phyloP scores from a whole-genome alignment of 441 rosid genomes.

The Dalechampia spathulata region DNA sequence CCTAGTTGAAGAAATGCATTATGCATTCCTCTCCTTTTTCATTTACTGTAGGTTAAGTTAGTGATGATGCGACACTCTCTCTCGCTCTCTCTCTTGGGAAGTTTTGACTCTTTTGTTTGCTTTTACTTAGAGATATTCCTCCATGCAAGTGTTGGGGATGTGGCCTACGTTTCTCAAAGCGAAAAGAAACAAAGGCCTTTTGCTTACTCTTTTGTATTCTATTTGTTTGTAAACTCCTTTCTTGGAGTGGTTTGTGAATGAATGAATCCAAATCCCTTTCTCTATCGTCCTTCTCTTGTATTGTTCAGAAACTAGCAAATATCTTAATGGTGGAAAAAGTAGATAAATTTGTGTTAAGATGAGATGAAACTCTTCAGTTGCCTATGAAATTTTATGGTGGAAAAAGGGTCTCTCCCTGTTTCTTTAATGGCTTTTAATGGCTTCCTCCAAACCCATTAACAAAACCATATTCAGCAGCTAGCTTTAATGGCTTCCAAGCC shows the following conservation, averaged over 20 bases:
- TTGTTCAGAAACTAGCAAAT: too few relatives aligned
- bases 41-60: conserved; percentile 32
- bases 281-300: too few relatives aligned
- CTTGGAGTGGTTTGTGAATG: conserved; percentile 35
- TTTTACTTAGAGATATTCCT: conserved; percentile 13
- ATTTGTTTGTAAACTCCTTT: conserved; percentile 31
- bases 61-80: conserved; percentile 13
- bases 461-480: too few relatives aligned
- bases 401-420: too few relatives aligned
- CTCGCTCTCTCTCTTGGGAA: conserved; percentile 36
- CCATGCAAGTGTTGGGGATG: conserved; percentile 48
- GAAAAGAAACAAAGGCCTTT: conserved; percentile 34
- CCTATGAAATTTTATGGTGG: too few relatives aligned
- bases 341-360: too few relatives aligned
- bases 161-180: conserved; percentile 42
- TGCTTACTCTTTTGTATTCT: conserved; percentile 24
- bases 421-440: too few relatives aligned
- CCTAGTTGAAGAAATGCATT: conserved; percentile 23
- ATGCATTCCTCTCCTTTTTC: conserved; percentile 11
- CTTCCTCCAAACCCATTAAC: too few relatives aligned
- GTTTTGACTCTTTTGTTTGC: conserved; percentile 38
- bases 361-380: too few relatives aligned
- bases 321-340: too few relatives aligned
- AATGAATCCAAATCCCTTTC: conserved; percentile 12
- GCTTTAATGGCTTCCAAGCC: too few relatives aligned